These are phyloP conservation scores for Sindora glabra DNA, from an alignment of 306 rosid genomes.

Conservation along the genomic window DNA sequence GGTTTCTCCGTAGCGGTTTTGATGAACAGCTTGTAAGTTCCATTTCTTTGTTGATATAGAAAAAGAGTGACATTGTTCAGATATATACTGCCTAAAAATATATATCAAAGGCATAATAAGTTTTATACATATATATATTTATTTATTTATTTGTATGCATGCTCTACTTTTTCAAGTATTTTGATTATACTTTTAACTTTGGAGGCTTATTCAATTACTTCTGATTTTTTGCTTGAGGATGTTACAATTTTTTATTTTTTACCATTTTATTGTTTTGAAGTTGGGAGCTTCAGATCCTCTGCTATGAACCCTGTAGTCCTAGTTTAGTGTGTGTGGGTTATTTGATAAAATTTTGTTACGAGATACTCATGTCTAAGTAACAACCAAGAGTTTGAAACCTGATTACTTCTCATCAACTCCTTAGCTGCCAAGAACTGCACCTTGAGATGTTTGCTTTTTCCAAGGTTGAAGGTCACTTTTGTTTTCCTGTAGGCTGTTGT, in stretches of 20 bases:
- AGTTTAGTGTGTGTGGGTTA: too few relatives aligned
- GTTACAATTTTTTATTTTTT: background rate
- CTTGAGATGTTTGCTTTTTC: background rate
- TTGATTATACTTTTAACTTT: too few relatives aligned
- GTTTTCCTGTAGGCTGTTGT: too few relatives aligned
- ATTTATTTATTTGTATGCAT: background rate
- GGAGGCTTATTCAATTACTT: too few relatives aligned
- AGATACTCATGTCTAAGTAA: too few relatives aligned
- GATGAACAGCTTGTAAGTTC: slow-evolving; percentile 43
- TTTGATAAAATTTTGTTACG: too few relatives aligned
- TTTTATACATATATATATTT: too few relatives aligned
- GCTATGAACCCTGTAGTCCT: background rate
- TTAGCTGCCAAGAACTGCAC: background rate
- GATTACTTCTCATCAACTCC: background rate
- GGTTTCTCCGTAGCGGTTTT: slow-evolving; percentile 30
- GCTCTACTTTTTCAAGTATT: background rate
- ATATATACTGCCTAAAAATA: too few relatives aligned
- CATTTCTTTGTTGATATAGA: background rate
- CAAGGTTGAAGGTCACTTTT: too few relatives aligned
- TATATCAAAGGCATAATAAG: too few relatives aligned
- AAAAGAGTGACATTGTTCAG: background rate
- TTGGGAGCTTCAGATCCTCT: background rate
- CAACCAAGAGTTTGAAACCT: background rate
- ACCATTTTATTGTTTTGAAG: background rate
- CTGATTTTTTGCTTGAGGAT: background rate